These are phyloP conservation scores for Endocalyx cinctus DNA, from an alignment of 2,329 filamentous ascomycete genomes.

Conservation along the genomic window DNA sequence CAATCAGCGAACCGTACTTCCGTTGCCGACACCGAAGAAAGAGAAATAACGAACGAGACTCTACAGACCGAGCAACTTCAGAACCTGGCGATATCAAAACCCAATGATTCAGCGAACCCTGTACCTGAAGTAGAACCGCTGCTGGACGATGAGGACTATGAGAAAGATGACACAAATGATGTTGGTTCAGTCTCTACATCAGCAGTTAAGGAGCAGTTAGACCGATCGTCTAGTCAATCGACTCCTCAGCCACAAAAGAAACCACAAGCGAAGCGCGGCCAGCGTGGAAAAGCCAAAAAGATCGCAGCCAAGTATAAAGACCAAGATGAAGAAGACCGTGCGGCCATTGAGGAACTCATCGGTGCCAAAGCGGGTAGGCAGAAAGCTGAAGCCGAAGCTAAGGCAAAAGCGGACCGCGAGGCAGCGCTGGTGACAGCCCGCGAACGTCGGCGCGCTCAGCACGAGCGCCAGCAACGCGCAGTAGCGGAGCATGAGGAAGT, in stretches of 20 bases:
- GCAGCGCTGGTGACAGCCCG: conserved; percentile 67
- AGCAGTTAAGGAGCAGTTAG: conserved; percentile 24
- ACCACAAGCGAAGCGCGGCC: conserved; percentile 60
- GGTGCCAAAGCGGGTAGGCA: conserved; percentile 66
- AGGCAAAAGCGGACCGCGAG: conserved; percentile 64
- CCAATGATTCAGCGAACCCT: too few relatives aligned
- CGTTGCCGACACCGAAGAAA: conserved; percentile 15
- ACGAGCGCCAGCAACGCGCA: conserved; percentile 69
- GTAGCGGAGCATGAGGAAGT: conserved; percentile 73
- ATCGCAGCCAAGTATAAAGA: conserved; percentile 84
- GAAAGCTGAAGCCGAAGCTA: conserved; percentile 63
- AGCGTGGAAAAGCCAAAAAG: conserved; percentile 80
- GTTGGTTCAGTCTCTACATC: conserved; percentile 20
- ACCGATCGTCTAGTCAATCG: conserved; percentile 22
- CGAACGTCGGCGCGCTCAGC: conserved; percentile 74
- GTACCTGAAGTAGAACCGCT: too few relatives aligned
- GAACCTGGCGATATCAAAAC: too few relatives aligned
- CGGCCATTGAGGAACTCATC: conserved; percentile 78
- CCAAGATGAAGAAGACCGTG: conserved; percentile 91
- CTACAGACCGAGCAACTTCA: conserved; percentile 4
- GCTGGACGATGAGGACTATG: conserved; percentile 17
- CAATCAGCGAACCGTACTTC: conserved; percentile 23
- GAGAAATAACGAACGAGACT: conserved; percentile 11
- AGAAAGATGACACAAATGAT: conserved; percentile 24
- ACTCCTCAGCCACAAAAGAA: conserved; percentile 36